Evolutionary conservation across 192 early-diverging fungal species (phyloP), one percentile per base, ranked within the genome.

Genomic region (Entrophospora sp.): DNA sequence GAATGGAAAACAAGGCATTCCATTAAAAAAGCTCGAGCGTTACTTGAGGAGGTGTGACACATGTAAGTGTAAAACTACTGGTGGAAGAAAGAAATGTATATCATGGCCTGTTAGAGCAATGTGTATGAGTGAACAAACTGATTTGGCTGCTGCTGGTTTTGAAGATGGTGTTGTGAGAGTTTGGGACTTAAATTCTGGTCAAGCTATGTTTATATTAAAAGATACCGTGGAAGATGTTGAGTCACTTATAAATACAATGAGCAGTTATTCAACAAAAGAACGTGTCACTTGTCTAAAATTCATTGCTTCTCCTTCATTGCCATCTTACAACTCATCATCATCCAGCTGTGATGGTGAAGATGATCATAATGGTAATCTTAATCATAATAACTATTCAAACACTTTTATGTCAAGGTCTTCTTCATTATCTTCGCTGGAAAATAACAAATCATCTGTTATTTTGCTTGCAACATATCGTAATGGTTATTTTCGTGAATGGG

Each of bases 401-500:
- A 44, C 3, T 20, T 25, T 24, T 12, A 16, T 4, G 14, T 62
- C 42, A 44, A 16, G n/a, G n/a, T n/a, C n/a, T n/a, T n/a, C n/a
- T n/a, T n/a, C n/a, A n/a, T n/a, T n/a, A n/a, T n/a, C n/a, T n/a
- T n/a, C n/a, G n/a, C n/a, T n/a, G n/a, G n/a, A n/a, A n/a, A 31
- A 5, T n/a, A 14, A 46, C 12, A 28, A 45, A 62, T 5, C 28
- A 7, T 45, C 43, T 5, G 5, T 51, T 14, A 55, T 40, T 14
- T 13, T 66, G 8, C 28, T 66, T 13, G 48, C 64, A 0, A 5
- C 64, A 28, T 66, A 66, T 34, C 34, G 49, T 10, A 34, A 55
- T 66, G 64, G 64, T 6, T 55, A 42, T 66, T 36, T 66, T 43
- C 64, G 64, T 9, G 64, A 66, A 32, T 66, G 64, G 64, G 35